Evolutionary conservation across 805 yeast genomes (phyloP).

Genomic region (Candida tallmaniae): DNA sequence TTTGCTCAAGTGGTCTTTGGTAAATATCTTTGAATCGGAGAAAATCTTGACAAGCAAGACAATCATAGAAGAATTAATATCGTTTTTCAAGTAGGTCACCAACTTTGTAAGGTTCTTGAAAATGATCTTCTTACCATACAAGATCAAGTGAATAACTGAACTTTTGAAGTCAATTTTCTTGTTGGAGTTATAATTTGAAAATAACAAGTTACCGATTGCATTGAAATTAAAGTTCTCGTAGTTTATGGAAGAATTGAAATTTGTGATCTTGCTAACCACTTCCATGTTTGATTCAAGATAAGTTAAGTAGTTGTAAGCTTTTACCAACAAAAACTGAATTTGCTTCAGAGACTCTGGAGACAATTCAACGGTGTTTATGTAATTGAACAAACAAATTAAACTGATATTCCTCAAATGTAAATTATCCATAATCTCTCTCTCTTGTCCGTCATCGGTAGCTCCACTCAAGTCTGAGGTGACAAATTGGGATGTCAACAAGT

Average conservation of each 20-base stretch:
- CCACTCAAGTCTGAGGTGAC: constrained; percentile 19
- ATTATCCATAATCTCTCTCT: constrained; percentile 28
- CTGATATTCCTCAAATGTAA: constrained; percentile 34
- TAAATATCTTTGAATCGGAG: constrained; percentile 33
- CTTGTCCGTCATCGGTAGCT: constrained; percentile 16
- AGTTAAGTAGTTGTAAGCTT: constrained; percentile 37
- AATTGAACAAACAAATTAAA: constrained; percentile 36
- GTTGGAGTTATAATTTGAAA: constrained; percentile 19
- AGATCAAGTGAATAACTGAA: constrained; percentile 27
- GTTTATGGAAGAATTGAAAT: constrained; percentile 25
- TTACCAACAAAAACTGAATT: constrained; percentile 36
- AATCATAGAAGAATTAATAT: constrained; percentile 39
- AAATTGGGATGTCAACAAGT: constrained; percentile 39
- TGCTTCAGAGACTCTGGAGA: constrained; percentile 40
- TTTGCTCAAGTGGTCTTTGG: constrained; percentile 11
- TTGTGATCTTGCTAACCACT: constrained; percentile 27
- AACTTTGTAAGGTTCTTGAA: constrained; percentile 32
- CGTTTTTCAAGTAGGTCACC: constrained; percentile 29
- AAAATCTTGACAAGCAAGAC: constrained; percentile 34
- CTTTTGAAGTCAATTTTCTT: constrained; percentile 19
- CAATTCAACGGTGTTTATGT: constrained; percentile 31
- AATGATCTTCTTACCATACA: constrained; percentile 34
- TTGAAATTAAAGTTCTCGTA: constrained; percentile 27
- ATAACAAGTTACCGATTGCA: constrained; percentile 25
- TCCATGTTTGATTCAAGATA: constrained; percentile 36